These are phyloP conservation scores for Cryptococcus jaspeensis DNA, from an alignment of 1,284 basidiomycete genomes.

Conservation along the genomic window DNA sequence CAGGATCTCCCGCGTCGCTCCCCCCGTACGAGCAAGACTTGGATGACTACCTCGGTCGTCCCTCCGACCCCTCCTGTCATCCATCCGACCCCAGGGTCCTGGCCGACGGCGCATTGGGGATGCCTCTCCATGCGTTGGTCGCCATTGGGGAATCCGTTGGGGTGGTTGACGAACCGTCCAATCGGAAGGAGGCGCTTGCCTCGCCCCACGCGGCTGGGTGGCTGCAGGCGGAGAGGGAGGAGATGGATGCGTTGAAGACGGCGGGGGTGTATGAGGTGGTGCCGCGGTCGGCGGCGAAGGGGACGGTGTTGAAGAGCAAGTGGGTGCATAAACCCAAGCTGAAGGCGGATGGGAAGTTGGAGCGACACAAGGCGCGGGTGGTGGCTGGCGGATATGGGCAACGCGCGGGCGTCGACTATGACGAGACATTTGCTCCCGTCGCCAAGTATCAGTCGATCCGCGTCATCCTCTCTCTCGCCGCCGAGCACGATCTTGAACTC, in stretches of 20 bases:
- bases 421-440: conserved; percentile 53
- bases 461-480: conserved; percentile 50
- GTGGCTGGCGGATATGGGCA: conserved; percentile 42
- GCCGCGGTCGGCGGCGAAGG: conserved; percentile 2
- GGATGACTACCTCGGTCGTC: neutral
- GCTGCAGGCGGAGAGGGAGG: conserved; percentile 12
- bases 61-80: neutral
- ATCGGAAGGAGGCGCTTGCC: neutral
- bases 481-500: conserved; percentile 49
- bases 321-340: conserved; percentile 26
- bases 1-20: neutral
- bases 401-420: conserved; percentile 49
- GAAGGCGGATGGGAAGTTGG: conserved; percentile 22
- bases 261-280: conserved; percentile 8
- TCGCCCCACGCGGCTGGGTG: conserved; percentile 6
- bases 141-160: neutral
- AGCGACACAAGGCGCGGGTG: conserved; percentile 41
- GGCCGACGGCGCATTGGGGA: neutral
- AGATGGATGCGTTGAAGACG: conserved; percentile 12
- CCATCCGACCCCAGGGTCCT: neutral
- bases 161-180: neutral
- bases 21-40: neutral
- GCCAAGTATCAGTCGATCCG: conserved; percentile 50
- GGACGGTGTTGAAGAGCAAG: conserved; percentile 6
- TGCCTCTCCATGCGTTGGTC: neutral